Evolutionary conservation across 805 yeast species (phyloP).

Genomic region (Sugiyamaella floridensis): DNA sequence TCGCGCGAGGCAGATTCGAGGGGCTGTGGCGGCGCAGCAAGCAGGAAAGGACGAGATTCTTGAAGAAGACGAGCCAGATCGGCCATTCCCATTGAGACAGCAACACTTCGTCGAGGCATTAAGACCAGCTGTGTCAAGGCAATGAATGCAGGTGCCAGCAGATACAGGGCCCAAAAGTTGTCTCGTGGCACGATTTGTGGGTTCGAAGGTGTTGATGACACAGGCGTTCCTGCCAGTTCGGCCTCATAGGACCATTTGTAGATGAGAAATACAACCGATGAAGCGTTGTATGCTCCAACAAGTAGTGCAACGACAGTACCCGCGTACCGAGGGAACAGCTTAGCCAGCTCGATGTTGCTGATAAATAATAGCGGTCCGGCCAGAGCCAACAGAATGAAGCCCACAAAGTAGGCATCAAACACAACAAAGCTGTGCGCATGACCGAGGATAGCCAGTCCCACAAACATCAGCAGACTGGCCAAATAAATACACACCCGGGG

Average conservation of each 20-base stretch:
- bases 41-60: not conserved
- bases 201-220: not conserved
- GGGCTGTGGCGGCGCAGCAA: not conserved
- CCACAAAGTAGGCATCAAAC: conserved; percentile 63
- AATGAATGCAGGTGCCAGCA: conserved; percentile 74
- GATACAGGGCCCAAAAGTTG: conserved; percentile 58
- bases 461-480: conserved; percentile 49
- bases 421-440: conserved; percentile 31
- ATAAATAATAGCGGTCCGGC: conserved; percentile 95
- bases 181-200: conserved; percentile 35
- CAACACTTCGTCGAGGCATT: conserved; percentile 61
- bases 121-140: conserved; percentile 62
- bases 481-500: conserved; percentile 72
- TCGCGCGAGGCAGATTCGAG: not conserved
- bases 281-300: conserved; percentile 92
- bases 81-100: conserved; percentile 53
- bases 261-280: conserved; percentile 76
- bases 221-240: not conserved
- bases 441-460: conserved; percentile 48
- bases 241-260: conserved; percentile 41
- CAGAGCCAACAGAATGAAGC: conserved; percentile 70
- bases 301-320: conserved; percentile 75
- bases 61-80: conserved; percentile 29
- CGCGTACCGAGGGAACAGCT: conserved; percentile 73
- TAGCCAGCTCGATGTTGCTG: conserved; percentile 83